Percentiles rank a stretch among this genome's conserved stretches.
Conservation (phyloP, 1,139 yeast species). For the Pichia norvegensis region DNA sequence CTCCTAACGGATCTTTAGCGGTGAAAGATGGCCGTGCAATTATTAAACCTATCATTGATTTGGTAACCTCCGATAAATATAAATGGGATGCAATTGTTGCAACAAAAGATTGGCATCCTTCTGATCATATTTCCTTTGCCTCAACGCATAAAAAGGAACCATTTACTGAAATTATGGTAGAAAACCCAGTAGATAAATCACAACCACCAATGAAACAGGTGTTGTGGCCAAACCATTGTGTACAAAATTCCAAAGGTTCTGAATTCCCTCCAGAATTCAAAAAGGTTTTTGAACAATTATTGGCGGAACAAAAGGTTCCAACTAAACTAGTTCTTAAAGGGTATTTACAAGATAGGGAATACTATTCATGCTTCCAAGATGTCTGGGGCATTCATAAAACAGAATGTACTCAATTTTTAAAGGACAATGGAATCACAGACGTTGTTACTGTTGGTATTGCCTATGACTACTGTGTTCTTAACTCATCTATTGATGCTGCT, state of each 20-base stretch:
- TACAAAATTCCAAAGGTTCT: conserved; percentile 63
- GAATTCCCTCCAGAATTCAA: conserved; percentile 46
- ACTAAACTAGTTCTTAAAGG: conserved; percentile 60
- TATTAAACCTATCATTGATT: conserved; percentile 41
- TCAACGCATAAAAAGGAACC: conserved; percentile 43
- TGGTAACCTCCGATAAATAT: conserved; percentile 32
- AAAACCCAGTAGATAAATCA: conserved; percentile 39
- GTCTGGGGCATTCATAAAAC: conserved; percentile 69
- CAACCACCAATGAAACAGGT: conserved; percentile 36
- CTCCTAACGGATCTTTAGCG: conserved; percentile 70
- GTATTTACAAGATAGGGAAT: conserved; percentile 61
- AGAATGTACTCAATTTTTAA: conserved; percentile 46
- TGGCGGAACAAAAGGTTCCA: conserved; percentile 28
- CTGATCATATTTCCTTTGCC: conserved; percentile 74
- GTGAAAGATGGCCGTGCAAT: conserved; percentile 59
- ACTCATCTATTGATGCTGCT: conserved; percentile 65
- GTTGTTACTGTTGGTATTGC: conserved; percentile 80
- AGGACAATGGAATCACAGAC: conserved; percentile 40
- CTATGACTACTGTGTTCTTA: conserved; percentile 73
- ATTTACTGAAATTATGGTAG: conserved; percentile 42
- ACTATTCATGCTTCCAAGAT: conserved; percentile 84
- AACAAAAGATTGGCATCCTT: conserved; percentile 88
- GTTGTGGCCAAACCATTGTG: conserved; percentile 91
- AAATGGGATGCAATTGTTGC: conserved; percentile 62
- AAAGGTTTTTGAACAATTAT: conserved; percentile 23